phyloP scores from a whole-genome alignment of 805 yeast genomes.

The Saccharomycopsis javanensis region DNA sequence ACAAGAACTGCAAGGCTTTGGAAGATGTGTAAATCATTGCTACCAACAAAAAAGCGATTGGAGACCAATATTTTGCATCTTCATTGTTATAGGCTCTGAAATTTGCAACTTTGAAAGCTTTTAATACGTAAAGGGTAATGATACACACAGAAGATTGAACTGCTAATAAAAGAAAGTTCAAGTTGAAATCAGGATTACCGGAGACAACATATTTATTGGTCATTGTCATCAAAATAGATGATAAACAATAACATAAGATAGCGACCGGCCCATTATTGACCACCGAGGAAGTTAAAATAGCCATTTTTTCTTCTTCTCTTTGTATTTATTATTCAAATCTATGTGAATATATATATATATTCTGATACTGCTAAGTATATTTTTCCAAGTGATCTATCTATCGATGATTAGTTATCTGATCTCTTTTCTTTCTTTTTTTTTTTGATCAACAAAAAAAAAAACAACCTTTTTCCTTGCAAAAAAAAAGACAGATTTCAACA shows the following conservation, averaged over 20 bases:
- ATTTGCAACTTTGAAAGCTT: slow-evolving; percentile 64
- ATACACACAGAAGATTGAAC: slow-evolving; percentile 84
- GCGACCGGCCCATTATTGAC: slow-evolving; percentile 50
- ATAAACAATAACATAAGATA: slow-evolving; percentile 74
- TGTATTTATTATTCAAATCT: too few relatives aligned
- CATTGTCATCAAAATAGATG: slow-evolving; percentile 95
- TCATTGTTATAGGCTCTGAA: slow-evolving; percentile 77
- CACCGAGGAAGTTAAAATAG: slow-evolving; percentile 20
- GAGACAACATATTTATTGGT: slow-evolving; percentile 92
- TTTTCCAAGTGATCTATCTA: too few relatives aligned
- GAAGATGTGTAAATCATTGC: slow-evolving; percentile 94
- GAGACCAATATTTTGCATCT: slow-evolving; percentile 94
- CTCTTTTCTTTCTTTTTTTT: too few relatives aligned
- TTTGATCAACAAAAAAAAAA: too few relatives aligned
- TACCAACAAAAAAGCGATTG: slow-evolving; percentile 82
- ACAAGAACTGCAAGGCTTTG: slow-evolving; percentile 82
- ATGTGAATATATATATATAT: too few relatives aligned
- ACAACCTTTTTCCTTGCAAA: too few relatives aligned
- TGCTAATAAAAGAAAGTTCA: slow-evolving; percentile 84
- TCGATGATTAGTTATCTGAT: too few relatives aligned
- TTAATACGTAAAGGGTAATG: slow-evolving; percentile 60
- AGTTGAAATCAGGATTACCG: slow-evolving; percentile 57
- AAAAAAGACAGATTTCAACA: too few relatives aligned
- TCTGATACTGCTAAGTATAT: too few relatives aligned
- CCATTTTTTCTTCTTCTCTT: slow-evolving; percentile 10